Evolutionary conservation across 2,329 filamentous ascomycete species (phyloP), one percentile per base, ranked within the genome.

Genomic region (Monilinia fructigena): DNA sequence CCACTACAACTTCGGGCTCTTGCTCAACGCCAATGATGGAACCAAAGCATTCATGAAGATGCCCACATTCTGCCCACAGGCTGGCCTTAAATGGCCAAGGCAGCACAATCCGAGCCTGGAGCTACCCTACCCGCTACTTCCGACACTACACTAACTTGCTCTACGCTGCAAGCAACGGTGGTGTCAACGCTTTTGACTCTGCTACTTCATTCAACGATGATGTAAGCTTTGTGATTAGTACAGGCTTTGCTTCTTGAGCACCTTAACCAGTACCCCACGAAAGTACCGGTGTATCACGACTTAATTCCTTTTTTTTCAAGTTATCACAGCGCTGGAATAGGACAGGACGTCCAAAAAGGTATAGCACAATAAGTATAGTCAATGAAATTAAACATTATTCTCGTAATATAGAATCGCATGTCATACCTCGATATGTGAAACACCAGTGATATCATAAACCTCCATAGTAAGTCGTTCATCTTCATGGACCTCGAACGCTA

Each of bases 41-140:
- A 79, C 78, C 65, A 86, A 87, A 78, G 76, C 78, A 62, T 87
- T 88, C 76, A 48, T 76, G n/a, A n/a, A n/a, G n/a, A n/a, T n/a
- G n/a, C n/a, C 86, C 10, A 89, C 86, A 0, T 89, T 89, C 76
- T 89, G 86, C 72, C 79, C 84, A 0, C 79, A 83, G 74, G 67
- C 79, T 0, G 82, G 81, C 0, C 76, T 89, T 28, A 83, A 83
- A 75, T 69, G 82, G 83, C 5, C 73, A 79, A 54, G 85, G 83
- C 8, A 82, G 68, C 68, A 81, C 85, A 0, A 78, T 89, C 42
- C 79, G 83, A 5, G 79, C 85, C 1, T 89, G 86, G 86, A 81
- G 78, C 54, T 87, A 86, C 71, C 86, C 86, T 0, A 86, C 85
- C 0, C 80, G 85, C 55, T 87, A 79, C 67, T 77, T 87, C 72